A percentile compares a stretch with the other conserved stretches of the same genome.
These are phyloP conservation scores for Noccaea bulbosa DNA, from an alignment of 345 rosid species.

Conservation along the genomic window DNA sequence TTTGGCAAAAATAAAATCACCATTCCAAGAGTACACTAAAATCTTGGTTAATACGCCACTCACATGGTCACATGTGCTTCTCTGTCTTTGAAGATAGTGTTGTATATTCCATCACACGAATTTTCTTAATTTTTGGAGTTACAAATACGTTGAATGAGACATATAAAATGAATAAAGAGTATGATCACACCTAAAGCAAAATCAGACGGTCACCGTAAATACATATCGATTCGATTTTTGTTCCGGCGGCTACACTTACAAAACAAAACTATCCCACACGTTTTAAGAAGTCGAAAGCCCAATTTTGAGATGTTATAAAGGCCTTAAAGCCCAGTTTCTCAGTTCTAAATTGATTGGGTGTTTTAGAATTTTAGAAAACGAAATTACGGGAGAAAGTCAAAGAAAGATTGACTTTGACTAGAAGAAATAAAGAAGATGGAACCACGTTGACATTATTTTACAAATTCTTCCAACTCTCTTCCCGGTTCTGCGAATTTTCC, in stretches of 20 bases:
- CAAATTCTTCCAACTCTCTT: not conserved
- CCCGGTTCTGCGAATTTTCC: conserved; percentile 36
- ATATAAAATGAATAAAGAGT: not conserved
- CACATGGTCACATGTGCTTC: not conserved
- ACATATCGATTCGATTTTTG: too few relatives aligned
- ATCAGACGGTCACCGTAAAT: too few relatives aligned
- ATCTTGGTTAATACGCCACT: not conserved
- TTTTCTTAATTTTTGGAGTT: not conserved
- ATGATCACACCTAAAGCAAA: not conserved
- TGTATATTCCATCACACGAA: not conserved
- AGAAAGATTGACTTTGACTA: conserved; percentile 20
- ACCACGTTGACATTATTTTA: conserved; percentile 4
- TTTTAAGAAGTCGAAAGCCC: not conserved
- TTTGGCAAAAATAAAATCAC: conserved; percentile 14
- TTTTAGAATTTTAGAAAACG: not conserved
- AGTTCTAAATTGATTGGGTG: not conserved
- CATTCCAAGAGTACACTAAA: conserved; percentile 28
- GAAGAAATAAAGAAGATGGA: not conserved
- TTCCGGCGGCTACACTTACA: too few relatives aligned
- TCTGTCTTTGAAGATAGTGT: not conserved
- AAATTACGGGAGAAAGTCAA: not conserved
- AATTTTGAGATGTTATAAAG: not conserved
- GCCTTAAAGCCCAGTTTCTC: not conserved
- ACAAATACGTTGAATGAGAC: not conserved
- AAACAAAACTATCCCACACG: too few relatives aligned